Base-by-base conservation (phyloP, 352 stramenopile species). In the Globisporangium parvum region DNA sequence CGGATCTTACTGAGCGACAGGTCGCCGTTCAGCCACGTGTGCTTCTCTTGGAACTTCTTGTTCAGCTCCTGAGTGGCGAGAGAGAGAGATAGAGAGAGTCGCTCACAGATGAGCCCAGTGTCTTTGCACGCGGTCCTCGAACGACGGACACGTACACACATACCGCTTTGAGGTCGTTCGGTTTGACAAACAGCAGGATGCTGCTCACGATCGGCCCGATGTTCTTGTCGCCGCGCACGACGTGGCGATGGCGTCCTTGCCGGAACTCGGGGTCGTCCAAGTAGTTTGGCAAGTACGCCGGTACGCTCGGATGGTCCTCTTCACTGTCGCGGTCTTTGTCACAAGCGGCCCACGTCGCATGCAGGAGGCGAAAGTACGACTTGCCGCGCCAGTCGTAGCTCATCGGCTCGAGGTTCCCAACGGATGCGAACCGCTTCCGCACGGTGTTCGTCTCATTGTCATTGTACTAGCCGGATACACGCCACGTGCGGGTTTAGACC, bases 1-100 rank as follows among this genome's bases (percentile, higher is more conserved):
- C 95, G 73, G 60, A 98, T 97, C 66, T 99, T 99, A 51, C 87
- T 98, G n/a, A 99, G 74, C 17, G 93, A 98, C 12, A 99, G 73
- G 35, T 88, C 85, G 49, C 82, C 72, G 21, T 91, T 88, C 57
- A 99, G 82, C 73, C 78, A 88, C 62, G 65, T 91, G 75, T 91
- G 96, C 73, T 87, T 92, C 54, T 98, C 93, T 23, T 93, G 79
- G 68, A 98, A 99, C 72, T 98, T 95, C 53, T 98, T 92, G 69
- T 99, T 99, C 0, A 99, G 69, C 56, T 98, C 85, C 69, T 79
- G 39, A 15, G 31, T 8, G 6, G 3, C 2, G 3, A 12, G 31
- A 37, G 31, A 1, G 9, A 37, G 31, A 12, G 31, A 37, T 2
- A 35, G 31, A 31, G 26, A 31, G 26, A 31, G 26, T 31, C 26